Base-by-base conservation (phyloP, 345 rosid species). In the Trapa bicornis region DNA sequence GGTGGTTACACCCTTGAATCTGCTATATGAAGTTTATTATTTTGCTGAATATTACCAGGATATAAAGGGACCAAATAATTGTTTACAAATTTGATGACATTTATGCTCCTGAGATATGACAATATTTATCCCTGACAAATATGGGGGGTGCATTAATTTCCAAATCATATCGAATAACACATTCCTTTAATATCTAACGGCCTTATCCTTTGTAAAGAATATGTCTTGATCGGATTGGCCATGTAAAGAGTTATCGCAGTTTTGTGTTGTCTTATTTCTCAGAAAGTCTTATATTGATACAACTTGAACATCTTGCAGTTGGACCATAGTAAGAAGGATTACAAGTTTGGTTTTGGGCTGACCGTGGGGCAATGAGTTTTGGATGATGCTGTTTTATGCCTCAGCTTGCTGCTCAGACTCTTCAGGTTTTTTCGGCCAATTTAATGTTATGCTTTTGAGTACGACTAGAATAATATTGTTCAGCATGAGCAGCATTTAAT, bases 291-390 rank as follows among this genome's bases (percentile, higher is more conserved):
- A 58, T 16, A 11, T 37, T 58, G 37, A 57, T 13, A 22, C 29
- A 53, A 53, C 0, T 37, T 70, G 56, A 57, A 39, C 71, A 47
- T 67, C 29, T 71, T 82, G 76, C 91, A 93, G 98, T 62, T 93
- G 39, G 98, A 93, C 79, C 97, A 93, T 69, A 84, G 67, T 86
- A 93, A 93, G 92, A 88, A 84, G 68, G 97, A 93, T 75, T 90
- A 87, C 92, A 90, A 88, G 70, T 93, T 93, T 41, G 98, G 98
- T 8, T 88, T 93, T 35, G 98, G 97, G 53, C 78, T 93, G 82
- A 90, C 97, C 10, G 92, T 90, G 0, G 98, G 98, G 35, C 88
- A 77, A 83, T 61, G 56, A 42, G 41, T 41, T 47, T 7, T 11
- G 38, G 48, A 22, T 22, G 37, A 17, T 36, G 56, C 52, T 32